A percentile compares a stretch with the other conserved stretches of the same genome.
Evolutionary conservation across 2,329 filamentous ascomycete species (phyloP).

Genomic region (Trichoderma brevicompactum): DNA sequence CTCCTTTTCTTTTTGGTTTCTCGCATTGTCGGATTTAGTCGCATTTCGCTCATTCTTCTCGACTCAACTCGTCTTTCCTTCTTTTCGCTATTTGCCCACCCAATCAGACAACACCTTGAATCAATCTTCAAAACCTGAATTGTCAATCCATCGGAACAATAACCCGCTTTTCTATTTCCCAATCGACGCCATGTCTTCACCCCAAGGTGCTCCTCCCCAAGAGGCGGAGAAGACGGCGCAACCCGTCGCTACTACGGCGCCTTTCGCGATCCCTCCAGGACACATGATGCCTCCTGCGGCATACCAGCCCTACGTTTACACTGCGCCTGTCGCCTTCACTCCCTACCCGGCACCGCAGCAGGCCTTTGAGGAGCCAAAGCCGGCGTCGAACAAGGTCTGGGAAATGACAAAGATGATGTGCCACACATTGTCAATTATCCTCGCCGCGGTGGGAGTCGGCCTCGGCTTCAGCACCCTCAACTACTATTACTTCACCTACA

Average conservation of each 20-base stretch:
- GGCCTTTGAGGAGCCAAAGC: background rate
- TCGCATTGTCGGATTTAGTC: too few species aligned
- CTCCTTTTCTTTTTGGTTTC: too few species aligned
- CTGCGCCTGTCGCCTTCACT: background rate
- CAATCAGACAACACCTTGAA: too few species aligned
- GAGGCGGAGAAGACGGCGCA: background rate
- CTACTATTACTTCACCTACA: background rate
- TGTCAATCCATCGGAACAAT: background rate
- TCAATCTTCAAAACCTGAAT: too few species aligned
- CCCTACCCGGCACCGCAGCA: background rate
- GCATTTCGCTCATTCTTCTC: too few species aligned
- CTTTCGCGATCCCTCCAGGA: background rate
- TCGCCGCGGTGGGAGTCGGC: background rate
- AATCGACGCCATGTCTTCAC: background rate
- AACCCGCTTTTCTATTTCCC: background rate
- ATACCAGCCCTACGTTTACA: constrained; percentile 2
- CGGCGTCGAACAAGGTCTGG: background rate
- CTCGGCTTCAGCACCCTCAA: constrained; percentile 11
- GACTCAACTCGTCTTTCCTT: too few species aligned
- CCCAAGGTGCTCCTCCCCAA: background rate
- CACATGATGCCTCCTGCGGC: background rate
- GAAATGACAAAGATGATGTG: constrained; percentile 3
- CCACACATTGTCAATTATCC: background rate
- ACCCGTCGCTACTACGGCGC: background rate
- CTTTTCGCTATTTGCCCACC: too few species aligned